Evolutionary conservation across 2,329 filamentous ascomycete species (phyloP).

Genomic region (Chrysoporthe austroafricana): DNA sequence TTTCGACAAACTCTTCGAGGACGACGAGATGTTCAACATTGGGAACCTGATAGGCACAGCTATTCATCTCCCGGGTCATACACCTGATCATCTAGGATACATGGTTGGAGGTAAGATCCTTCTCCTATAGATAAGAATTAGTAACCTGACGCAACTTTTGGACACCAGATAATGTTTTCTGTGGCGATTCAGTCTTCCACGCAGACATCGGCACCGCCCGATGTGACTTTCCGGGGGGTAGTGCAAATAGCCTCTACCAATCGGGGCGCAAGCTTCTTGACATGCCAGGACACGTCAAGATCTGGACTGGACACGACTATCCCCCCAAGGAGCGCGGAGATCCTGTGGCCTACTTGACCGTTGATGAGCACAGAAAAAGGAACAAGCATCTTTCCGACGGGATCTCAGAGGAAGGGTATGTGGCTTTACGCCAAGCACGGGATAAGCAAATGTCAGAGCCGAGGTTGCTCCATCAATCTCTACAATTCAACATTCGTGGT

Average conservation of each 20-base stretch:
- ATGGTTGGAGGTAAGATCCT: constrained; percentile 48
- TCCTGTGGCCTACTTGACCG: constrained; percentile 48
- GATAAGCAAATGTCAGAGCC: constrained; percentile 50
- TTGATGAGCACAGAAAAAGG: constrained; percentile 47
- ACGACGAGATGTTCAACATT: constrained; percentile 57
- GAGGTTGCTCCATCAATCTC: constrained; percentile 51
- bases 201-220: constrained; percentile 56
- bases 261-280: constrained; percentile 48
- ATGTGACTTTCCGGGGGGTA: constrained; percentile 59
- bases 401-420: constrained; percentile 48
- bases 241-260: constrained; percentile 46
- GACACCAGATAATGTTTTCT: constrained; percentile 49
- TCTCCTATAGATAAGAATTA: neutral
- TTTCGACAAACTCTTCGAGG: constrained; percentile 58
- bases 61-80: constrained; percentile 63
- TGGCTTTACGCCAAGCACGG: constrained; percentile 46
- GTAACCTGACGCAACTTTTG: constrained; percentile 1
- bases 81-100: constrained; percentile 65
- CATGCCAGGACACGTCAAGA: constrained; percentile 47
- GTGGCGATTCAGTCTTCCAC: constrained; percentile 58
- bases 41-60: constrained; percentile 50
- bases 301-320: constrained; percentile 62
- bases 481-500: constrained; percentile 58
- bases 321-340: constrained; percentile 41
- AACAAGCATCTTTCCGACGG: constrained; percentile 55